Evolutionary conservation across 805 yeast genomes (phyloP), one percentile per base, ranked within the genome.

Genomic region (Candida koratica): DNA sequence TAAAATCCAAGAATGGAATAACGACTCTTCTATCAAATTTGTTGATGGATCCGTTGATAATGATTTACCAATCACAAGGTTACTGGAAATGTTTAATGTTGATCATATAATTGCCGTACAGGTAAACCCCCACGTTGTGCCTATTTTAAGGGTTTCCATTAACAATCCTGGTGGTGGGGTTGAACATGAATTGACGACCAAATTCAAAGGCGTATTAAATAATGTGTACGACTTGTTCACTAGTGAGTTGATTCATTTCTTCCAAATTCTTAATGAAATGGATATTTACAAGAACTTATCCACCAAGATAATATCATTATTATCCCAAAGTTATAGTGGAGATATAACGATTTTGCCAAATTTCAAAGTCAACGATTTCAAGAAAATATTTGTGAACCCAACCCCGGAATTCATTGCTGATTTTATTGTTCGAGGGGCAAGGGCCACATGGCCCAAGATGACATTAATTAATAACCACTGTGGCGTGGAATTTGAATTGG

Each of bases 101-200:
- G 95, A 93, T 55, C 96, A 93, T 57, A 89, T 93, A 43, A 88
- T 93, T 48, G 98, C 97, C 0, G 90, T 95, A 30, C 99, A 93
- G 56, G 98, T 93, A 1, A 93, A 93, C 53, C 95, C 97, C 0
- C 98, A 93, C 55, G 95, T 93, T 11, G 85, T 84, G 2, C 98
- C 98, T 0, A 73, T 90, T 34, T 67, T 93, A 48, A 79, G 79
- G 46, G 62, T 79, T 36, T 78, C 88, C 0, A 70, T 80, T 4
- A 75, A 80, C 14, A 75, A 78, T 53, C 79, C 78, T 14, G 88
- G 87, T 9, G 85, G 85, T 6, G 81, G 75, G 44, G 61, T 78
- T 28, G 85, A 81, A 48, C 73, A 75, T 41, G 82, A 77, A 42
- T 61, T 73, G 25, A 73, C 75, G 41, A 75, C 79, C 14, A 67